A percentile compares a stretch with the other conserved stretches of the same genome.
Evolutionary conservation across 2,329 filamentous ascomycete species (phyloP).

Genomic region (Sarocladiaceae sp.): DNA sequence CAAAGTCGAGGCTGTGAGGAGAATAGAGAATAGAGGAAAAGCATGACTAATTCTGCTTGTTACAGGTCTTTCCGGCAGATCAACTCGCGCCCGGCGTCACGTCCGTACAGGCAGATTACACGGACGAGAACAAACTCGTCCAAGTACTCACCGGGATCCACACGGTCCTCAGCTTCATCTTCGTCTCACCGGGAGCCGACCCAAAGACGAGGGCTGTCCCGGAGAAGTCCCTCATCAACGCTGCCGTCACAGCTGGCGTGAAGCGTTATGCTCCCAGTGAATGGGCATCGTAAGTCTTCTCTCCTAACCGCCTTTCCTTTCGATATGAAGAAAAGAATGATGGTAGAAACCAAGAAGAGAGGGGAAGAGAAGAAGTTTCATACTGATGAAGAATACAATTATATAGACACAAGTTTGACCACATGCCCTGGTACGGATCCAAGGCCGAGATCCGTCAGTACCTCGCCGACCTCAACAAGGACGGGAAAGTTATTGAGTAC

Average conservation of each 20-base stretch:
- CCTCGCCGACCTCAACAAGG: constrained; percentile 42
- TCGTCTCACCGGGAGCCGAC: constrained; percentile 22
- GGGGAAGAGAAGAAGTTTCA: too few relatives aligned
- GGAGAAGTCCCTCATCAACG: constrained; percentile 43
- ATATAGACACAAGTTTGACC: constrained; percentile 14
- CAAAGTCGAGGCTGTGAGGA: not conserved
- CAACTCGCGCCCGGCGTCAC: constrained; percentile 20
- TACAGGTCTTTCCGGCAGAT: not conserved
- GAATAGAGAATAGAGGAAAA: too few relatives aligned
- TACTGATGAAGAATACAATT: too few relatives aligned
- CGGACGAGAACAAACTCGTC: constrained; percentile 23
- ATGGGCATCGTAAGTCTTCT: constrained; percentile 34
- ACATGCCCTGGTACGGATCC: constrained; percentile 39
- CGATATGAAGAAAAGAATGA: too few relatives aligned
- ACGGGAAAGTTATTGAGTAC: constrained; percentile 47
- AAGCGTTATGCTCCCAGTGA: constrained; percentile 57
- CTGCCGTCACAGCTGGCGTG: constrained; percentile 50
- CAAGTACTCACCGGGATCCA: constrained; percentile 38
- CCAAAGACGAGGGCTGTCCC: constrained; percentile 25
- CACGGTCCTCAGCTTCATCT: constrained; percentile 46
- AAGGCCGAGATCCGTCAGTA: constrained; percentile 44
- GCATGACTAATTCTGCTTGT: too few relatives aligned
- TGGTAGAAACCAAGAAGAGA: too few relatives aligned
- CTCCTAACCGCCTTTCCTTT: too few relatives aligned
- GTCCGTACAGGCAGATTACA: constrained; percentile 40